phyloP scores from a whole-genome alignment of 148 eudicot genomes.

The Linanthus parryae region DNA sequence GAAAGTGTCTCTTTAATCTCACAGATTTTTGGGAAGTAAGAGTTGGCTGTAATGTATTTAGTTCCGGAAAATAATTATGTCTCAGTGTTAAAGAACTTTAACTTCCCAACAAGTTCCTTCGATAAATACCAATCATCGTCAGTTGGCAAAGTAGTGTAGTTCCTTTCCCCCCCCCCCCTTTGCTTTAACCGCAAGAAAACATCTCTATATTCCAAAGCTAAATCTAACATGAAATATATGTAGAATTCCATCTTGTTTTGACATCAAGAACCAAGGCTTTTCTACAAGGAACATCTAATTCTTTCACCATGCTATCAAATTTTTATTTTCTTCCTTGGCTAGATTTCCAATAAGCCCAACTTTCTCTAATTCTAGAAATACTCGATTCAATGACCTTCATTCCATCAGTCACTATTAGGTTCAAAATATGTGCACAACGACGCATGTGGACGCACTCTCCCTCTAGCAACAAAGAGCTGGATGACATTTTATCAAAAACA shows the following conservation, averaged over 20 bases:
- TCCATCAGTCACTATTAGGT: slow-evolving; percentile 28
- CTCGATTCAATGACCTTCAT: slow-evolving; percentile 9
- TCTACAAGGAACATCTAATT: neutral
- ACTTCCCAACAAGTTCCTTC: slow-evolving; percentile 7
- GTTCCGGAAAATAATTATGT: neutral
- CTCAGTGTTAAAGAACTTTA: slow-evolving; percentile 1
- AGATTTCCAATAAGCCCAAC: slow-evolving; percentile 11
- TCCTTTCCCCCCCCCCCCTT: too few relatives aligned
- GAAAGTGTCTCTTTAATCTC: too few relatives aligned
- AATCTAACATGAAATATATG: neutral
- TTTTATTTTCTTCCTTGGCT: neutral
- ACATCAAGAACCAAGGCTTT: neutral
- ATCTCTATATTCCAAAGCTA: neutral
- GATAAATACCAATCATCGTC: slow-evolving; percentile 7
- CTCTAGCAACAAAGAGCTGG: neutral
- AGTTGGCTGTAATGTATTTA: slow-evolving; percentile 1
- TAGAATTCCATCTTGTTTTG: neutral
- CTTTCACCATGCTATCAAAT: neutral
- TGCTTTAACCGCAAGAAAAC: slow-evolving; percentile 6
- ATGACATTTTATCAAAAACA: neutral
- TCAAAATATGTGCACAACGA: too few relatives aligned
- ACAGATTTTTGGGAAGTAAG: slow-evolving; percentile 4
- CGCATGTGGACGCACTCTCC: too few relatives aligned
- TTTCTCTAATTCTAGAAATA: slow-evolving; percentile 17
- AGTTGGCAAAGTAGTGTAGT: neutral